These are phyloP conservation scores for Penicillium macrosclerotiorum DNA, from an alignment of 495 filamentous ascomycete species.

Conservation along the genomic window DNA sequence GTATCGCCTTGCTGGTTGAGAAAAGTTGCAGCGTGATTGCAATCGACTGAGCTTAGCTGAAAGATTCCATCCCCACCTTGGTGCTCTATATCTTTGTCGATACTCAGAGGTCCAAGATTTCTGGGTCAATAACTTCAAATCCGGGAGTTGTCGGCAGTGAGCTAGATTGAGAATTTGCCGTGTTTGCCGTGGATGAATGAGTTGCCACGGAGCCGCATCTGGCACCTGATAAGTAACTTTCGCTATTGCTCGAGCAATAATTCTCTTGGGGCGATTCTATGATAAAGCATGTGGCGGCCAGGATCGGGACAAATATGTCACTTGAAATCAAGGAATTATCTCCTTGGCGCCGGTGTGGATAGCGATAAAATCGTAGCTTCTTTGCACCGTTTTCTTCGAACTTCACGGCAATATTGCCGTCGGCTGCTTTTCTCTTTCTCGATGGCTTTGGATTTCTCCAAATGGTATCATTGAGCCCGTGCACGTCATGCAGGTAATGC, in stretches of 20 bases:
- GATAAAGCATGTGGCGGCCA: constrained; percentile 1
- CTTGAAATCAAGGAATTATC: constrained; percentile 6
- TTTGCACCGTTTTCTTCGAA: too few species aligned
- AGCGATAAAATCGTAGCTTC: constrained; percentile 15
- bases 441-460: constrained; percentile 11
- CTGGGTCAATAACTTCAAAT: constrained; percentile 12
- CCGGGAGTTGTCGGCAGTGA: constrained; percentile 11
- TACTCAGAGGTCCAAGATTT: constrained; percentile 7
- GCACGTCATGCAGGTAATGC: constrained; percentile 14
- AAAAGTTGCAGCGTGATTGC: too few species aligned
- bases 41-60: too few species aligned
- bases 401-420: too few species aligned
- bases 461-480: constrained; percentile 19
- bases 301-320: constrained; percentile 8
- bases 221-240: too few species aligned
- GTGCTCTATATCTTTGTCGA: too few species aligned
- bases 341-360: constrained; percentile 10
- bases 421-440: constrained; percentile 22
- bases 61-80: too few species aligned
- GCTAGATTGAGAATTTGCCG: constrained; percentile 4
- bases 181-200: too few species aligned
- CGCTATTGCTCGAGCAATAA: too few species aligned
- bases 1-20: too few species aligned
- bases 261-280: constrained; percentile 11
- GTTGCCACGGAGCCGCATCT: too few species aligned